These are phyloP conservation scores for Eimeria necatrix DNA, from an alignment of 169 alveolate genomes.

Conservation along the genomic window DNA sequence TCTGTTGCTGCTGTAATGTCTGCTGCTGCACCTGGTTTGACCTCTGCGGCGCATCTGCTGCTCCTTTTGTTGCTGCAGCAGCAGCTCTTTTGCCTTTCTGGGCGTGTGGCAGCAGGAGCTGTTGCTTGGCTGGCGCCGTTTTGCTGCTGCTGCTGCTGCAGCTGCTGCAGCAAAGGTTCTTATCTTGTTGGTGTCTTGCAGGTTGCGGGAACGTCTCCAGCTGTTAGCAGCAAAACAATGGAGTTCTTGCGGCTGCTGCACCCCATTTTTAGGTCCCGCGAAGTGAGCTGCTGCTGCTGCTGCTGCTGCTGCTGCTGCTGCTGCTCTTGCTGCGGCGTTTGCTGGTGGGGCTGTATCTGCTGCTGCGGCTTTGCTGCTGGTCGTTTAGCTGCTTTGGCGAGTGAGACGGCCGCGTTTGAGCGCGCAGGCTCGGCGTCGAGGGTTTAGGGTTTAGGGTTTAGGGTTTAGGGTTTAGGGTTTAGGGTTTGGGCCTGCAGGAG, in stretches of 20 bases:
- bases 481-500: slow-evolving; percentile 38
- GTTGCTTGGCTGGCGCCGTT: not conserved
- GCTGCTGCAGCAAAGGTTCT: not conserved
- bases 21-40: too few relatives aligned
- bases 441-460: slow-evolving; percentile 5
- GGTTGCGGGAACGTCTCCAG: slow-evolving; percentile 64
- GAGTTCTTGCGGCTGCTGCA: slow-evolving; percentile 55
- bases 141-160: slow-evolving; percentile 26
- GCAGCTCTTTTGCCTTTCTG: not conserved
- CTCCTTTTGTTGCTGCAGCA: too few relatives aligned
- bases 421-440: not conserved
- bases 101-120: not conserved
- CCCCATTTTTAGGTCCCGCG: slow-evolving; percentile 69
- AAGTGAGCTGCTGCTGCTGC: slow-evolving; percentile 70
- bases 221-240: slow-evolving; percentile 28
- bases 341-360: not conserved
- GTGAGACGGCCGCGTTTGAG: too few relatives aligned
- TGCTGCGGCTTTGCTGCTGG: not conserved
- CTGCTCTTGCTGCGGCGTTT: slow-evolving; percentile 23
- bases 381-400: not conserved
- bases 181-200: not conserved
- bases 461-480: slow-evolving; percentile 38
- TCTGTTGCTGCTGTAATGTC: too few relatives aligned
- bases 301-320: slow-evolving; percentile 46
- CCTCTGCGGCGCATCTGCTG: too few relatives aligned